These are phyloP conservation scores for Exophiala viscosa DNA, from an alignment of 2,329 filamentous ascomycete genomes.

Conservation along the genomic window DNA sequence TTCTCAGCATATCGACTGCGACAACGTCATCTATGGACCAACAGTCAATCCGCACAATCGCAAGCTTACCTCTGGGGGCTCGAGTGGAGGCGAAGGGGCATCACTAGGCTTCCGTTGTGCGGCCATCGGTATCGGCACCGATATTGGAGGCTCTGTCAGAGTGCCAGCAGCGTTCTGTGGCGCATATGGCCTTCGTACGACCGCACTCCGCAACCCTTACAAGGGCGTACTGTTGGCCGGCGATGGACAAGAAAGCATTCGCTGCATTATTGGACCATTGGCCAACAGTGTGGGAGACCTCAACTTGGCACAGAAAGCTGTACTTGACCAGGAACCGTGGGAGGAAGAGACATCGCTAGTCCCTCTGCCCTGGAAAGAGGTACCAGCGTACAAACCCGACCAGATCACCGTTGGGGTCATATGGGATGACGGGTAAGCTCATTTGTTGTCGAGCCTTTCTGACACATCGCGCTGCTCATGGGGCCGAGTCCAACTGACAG, in stretches of 20 bases:
- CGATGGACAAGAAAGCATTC: slow-evolving; percentile 33
- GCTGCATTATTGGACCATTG: slow-evolving; percentile 52
- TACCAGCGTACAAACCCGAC: slow-evolving; percentile 6
- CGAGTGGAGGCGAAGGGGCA: slow-evolving; percentile 56
- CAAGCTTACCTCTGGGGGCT: slow-evolving; percentile 50
- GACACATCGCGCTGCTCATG: not conserved
- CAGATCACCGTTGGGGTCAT: slow-evolving; percentile 57
- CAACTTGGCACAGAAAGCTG: slow-evolving; percentile 40
- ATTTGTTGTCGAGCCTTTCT: not conserved
- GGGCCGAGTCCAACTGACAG: not conserved
- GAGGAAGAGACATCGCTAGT: slow-evolving; percentile 46
- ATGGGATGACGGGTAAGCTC: slow-evolving; percentile 57
- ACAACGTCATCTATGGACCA: slow-evolving; percentile 36
- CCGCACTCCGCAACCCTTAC: slow-evolving; percentile 38
- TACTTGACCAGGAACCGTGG: slow-evolving; percentile 50
- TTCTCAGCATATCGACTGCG: slow-evolving; percentile 32
- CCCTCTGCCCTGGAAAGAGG: slow-evolving; percentile 50
- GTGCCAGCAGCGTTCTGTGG: slow-evolving; percentile 35
- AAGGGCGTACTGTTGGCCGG: slow-evolving; percentile 7
- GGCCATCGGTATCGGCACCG: slow-evolving; percentile 50
- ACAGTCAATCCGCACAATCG: slow-evolving; percentile 55
- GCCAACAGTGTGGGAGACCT: slow-evolving; percentile 51
- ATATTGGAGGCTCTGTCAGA: slow-evolving; percentile 37
- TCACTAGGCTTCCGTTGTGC: slow-evolving; percentile 51
- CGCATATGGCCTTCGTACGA: slow-evolving; percentile 38